These are phyloP conservation scores for Aspergillus fischeri DNA, from an alignment of 2,329 filamentous ascomycete genomes.

Conservation along the genomic window DNA sequence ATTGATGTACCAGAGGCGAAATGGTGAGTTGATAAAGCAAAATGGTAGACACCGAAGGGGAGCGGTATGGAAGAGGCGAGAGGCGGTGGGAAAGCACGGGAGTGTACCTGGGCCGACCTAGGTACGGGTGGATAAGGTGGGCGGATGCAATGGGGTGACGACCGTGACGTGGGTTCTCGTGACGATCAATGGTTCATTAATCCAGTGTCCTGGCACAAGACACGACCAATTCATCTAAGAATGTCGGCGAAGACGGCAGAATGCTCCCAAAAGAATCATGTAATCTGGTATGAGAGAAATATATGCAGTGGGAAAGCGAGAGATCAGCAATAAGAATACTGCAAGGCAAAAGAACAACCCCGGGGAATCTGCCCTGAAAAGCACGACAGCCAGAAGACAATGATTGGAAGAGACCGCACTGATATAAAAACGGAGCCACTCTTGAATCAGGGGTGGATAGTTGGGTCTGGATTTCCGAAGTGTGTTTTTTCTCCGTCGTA, in stretches of 20 bases:
- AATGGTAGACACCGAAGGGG: background rate
- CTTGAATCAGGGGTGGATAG: background rate
- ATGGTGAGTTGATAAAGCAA: constrained; percentile 5
- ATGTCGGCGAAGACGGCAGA: constrained; percentile 14
- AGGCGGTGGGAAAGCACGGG: constrained; percentile 8
- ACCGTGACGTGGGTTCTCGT: constrained; percentile 14
- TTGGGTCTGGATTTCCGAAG: background rate
- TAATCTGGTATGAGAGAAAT: constrained; percentile 1
- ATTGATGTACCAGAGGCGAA: constrained; percentile 1
- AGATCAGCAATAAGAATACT: background rate
- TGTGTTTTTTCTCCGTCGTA: background rate
- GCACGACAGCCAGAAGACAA: background rate
- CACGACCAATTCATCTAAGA: constrained; percentile 13
- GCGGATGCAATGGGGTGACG: constrained; percentile 4
- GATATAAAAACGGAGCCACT: background rate
- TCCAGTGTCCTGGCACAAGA: constrained; percentile 8
- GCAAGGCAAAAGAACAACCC: background rate
- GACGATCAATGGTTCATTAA: constrained; percentile 18
- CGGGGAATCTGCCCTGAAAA: background rate
- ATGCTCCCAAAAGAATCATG: background rate
- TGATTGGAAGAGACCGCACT: background rate
- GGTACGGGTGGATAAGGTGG: background rate
- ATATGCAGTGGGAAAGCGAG: background rate
- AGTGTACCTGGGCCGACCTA: background rate
- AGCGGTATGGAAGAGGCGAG: constrained; percentile 6